phyloP scores from a whole-genome alignment of 2,329 filamentous ascomycete genomes.

The Coleophoma cylindrospora region DNA sequence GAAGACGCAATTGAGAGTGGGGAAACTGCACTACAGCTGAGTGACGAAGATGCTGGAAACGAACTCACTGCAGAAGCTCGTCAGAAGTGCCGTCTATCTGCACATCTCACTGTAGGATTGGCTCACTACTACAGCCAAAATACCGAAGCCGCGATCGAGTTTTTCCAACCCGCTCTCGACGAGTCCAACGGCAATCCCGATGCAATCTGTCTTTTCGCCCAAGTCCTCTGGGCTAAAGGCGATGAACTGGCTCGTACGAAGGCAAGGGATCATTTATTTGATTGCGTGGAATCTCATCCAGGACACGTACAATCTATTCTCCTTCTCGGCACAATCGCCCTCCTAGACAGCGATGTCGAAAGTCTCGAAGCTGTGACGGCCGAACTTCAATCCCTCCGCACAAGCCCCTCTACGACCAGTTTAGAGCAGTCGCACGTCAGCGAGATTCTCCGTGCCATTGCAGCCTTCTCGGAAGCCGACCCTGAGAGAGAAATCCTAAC shows the following conservation, averaged over 20 bases:
- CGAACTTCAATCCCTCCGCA: constrained; percentile 70
- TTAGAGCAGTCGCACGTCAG: constrained; percentile 66
- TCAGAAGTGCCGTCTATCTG: constrained; percentile 70
- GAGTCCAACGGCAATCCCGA: constrained; percentile 76
- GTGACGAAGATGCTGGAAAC: constrained; percentile 63
- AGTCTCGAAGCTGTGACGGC: constrained; percentile 74
- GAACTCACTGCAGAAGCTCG: constrained; percentile 62
- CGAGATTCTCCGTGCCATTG: constrained; percentile 70
- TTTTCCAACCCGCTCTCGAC: constrained; percentile 74
- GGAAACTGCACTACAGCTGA: constrained; percentile 74
- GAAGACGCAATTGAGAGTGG: constrained; percentile 71
- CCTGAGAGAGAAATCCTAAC: constrained; percentile 47
- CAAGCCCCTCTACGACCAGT: constrained; percentile 56
- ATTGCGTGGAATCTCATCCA: constrained; percentile 67
- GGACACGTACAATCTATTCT: constrained; percentile 76
- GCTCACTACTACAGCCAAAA: constrained; percentile 69
- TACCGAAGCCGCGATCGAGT: constrained; percentile 65
- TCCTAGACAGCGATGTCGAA: constrained; percentile 75
- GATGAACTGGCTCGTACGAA: constrained; percentile 67
- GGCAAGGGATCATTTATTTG: constrained; percentile 75
- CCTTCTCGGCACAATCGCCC: constrained; percentile 77
- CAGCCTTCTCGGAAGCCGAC: constrained; percentile 47
- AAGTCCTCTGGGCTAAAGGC: constrained; percentile 90
- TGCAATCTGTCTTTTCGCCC: constrained; percentile 79
- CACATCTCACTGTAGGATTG: constrained; percentile 79